phyloP scores from a whole-genome alignment of 2,329 filamentous ascomycete genomes.

The Claviceps africana region DNA sequence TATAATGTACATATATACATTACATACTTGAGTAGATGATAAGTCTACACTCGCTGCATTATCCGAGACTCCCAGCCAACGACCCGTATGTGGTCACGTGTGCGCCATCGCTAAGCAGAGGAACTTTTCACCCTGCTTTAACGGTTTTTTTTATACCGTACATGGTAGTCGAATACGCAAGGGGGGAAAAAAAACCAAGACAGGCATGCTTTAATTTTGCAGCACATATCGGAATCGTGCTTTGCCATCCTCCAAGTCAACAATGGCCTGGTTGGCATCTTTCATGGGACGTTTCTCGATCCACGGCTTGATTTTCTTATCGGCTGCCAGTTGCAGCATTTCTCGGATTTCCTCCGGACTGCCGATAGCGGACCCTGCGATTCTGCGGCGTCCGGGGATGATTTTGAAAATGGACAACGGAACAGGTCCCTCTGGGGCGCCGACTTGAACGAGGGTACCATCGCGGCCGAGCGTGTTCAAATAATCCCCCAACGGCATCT shows the following conservation, averaged over 20 bases:
- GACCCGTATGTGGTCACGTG: no score
- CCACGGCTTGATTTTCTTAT: constrained; percentile 42
- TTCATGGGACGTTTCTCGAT: constrained; percentile 40
- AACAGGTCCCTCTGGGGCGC: constrained; percentile 18
- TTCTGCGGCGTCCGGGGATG: constrained; percentile 37
- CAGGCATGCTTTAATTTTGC: constrained; percentile 19
- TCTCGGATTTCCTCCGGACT: constrained; percentile 42
- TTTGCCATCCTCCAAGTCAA: constrained; percentile 42
- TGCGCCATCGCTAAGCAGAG: no score
- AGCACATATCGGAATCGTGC: constrained; percentile 34
- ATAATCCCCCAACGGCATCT: constrained; percentile 49
- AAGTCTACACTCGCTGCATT: no score
- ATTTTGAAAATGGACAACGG: constrained; percentile 26
- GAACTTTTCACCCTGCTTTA: background rate
- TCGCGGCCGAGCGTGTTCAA: constrained; percentile 42
- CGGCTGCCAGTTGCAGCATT: constrained; percentile 43
- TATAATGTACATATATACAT: no score
- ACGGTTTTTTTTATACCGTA: no score
- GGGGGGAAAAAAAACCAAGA: background rate
- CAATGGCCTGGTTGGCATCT: constrained; percentile 39
- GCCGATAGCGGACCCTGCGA: constrained; percentile 33
- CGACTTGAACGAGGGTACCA: constrained; percentile 52
- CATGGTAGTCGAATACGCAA: no score
- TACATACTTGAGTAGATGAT: no score
- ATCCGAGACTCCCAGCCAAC: no score